Percentiles rank a stretch among this genome's conserved stretches.
Conservation (phyloP, 768 basidiomycete species). For the Xanthoconium stramineum region DNA sequence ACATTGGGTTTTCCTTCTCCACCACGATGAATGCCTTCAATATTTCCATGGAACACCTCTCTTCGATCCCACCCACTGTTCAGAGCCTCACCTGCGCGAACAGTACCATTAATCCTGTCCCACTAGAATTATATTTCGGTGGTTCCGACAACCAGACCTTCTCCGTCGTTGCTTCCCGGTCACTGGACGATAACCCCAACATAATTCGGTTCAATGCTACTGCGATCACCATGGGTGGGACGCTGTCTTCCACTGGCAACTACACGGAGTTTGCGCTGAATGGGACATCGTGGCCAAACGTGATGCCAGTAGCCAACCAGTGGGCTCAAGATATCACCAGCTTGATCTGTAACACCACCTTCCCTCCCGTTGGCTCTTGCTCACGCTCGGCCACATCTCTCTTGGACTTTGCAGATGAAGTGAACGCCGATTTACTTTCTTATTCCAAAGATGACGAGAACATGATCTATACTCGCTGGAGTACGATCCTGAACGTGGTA, state of each 20-base stretch:
- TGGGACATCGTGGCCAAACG: conserved; percentile 13
- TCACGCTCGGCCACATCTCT: background rate
- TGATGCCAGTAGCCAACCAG: conserved; percentile 1
- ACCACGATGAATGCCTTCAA: conserved; percentile 16
- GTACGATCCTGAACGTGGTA: conserved; percentile 6
- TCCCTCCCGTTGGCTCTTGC: background rate
- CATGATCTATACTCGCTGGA: background rate
- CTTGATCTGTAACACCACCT: conserved; percentile 10
- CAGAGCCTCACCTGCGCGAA: conserved; percentile 3
- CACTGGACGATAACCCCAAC: background rate
- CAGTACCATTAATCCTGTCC: fast-evolving
- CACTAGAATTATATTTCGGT: conserved; percentile 2
- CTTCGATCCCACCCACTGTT: conserved; percentile 11
- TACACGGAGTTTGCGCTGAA: conserved; percentile 12
- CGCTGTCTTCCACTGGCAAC: conserved; percentile 3
- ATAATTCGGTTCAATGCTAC: conserved; percentile 10
- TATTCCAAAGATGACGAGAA: no score
- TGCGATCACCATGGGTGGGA: conserved; percentile 5
- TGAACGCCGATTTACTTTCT: background rate
- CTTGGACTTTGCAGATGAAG: background rate
- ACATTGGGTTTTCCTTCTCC: background rate
- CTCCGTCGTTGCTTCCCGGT: background rate
- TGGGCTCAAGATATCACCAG: conserved; percentile 20
- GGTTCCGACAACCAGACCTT: conserved; percentile 7
- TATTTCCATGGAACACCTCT: conserved; percentile 10